Evolutionary conservation across 257 asterid genomes (phyloP), one percentile per base, ranked within the genome.

Genomic region (Solanum commersonii): DNA sequence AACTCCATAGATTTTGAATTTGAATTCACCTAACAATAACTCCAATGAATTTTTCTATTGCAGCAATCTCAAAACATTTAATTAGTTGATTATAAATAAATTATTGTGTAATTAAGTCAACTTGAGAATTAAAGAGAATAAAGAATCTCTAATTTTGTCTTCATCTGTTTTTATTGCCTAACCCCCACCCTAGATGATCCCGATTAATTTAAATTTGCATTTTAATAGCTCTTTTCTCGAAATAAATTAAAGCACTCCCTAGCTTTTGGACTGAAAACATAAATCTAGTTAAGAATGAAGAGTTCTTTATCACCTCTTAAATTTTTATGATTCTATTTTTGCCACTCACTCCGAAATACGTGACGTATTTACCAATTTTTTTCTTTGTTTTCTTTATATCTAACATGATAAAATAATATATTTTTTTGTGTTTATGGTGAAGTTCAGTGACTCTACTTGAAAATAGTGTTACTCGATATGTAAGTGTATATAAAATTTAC

Each of bases 401-500:
- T 49, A 49, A 49, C 60, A 5, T 25, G 72, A 11, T 65, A 5
- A 65, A 65, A 27, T 29, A 27, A 13, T 25, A 27, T 5, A n/a
- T 29, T 68, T 3, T 29, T 1, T 27, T n/a, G 3, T 68, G 5
- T 27, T 68, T 68, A 68, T 0, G 31, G 4, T 29, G 20, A 33
- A 72, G 27, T 71, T 71, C 0, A 73, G 9, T 73, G 8, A 73
- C 9, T 3, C 1, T 34, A 29, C 0, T 1, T 70, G 38, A 29
- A 70, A 31, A 70, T 70, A 73, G 15, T 35, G 4, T 25, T 35
- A 20, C 18, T 72, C 0, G 27, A 20, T 20, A 72, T 72, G 5
- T 60, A 60, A 22, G 68, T 63, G 29, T 63, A 23, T 4, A 23
- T 4, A 63, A 3, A 9, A n/a, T n/a, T 63, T 63, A 63, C 95